Evolutionary conservation across 345 rosid genomes (phyloP), one percentile per base, ranked within the genome.

Genomic region (Viola odorata): DNA sequence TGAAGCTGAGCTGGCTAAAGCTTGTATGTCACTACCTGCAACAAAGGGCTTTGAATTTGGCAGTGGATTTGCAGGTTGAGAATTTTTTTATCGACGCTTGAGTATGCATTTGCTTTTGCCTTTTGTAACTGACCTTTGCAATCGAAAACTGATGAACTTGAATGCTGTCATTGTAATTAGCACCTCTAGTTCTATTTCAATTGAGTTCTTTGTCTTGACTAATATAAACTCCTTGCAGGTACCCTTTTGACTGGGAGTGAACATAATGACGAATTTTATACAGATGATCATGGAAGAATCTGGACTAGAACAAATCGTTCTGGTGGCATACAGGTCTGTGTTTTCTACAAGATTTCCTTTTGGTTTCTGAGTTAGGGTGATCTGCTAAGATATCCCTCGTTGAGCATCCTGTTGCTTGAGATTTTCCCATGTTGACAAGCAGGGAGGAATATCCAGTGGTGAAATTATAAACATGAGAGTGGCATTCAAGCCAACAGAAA

Each of bases 381-480:
- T n/a, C n/a, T n/a, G n/a, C 52, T 55, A 36, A 41, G 44, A 41
- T 62, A 39, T 40, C 23, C 23, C 37, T 63, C 40, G 6, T 55
- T 17, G 9, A 37, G 41, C 41, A 32, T 11, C 23, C 59, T 57
- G n/a, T 4, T 57, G 50, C 67, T 54, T n/a, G n/a, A n/a, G 53
- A 63, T 51, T 62, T 64, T 41, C 36, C 48, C 16, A 10, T 57
- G 50, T 54, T 62, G 61, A 45, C 64, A 72, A 55, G 52, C 73
- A 87, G 96, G 99, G 96, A 68, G 99, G 99, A 62, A 88, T 95
- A 76, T 85, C 99, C 47, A 95, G 91, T 63, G 97, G 97, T 49
- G 99, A 95, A 79, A 86, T 81, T 62, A 95, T 95, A 69, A 81
- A 85, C 81, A 72, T 95, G 96, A 88, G 91, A 78, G 57, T 91